phyloP scores from a whole-genome alignment of 768 basidiomycete genomes.

The Ramaria sp. region DNA sequence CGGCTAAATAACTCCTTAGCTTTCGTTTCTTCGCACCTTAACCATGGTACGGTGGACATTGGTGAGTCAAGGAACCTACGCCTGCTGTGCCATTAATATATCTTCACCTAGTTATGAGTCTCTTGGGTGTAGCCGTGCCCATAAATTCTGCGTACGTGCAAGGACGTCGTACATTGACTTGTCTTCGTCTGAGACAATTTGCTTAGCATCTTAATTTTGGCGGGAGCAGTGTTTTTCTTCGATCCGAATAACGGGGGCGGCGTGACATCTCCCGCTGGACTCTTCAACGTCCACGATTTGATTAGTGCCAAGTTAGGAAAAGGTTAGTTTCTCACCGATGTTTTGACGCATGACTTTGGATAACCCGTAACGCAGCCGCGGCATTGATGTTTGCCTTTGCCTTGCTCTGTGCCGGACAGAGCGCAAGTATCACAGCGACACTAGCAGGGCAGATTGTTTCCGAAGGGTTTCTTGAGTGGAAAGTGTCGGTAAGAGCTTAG shows the following conservation, averaged over 20 bases:
- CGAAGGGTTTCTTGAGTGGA: constrained; percentile 41
- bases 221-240: constrained; percentile 33
- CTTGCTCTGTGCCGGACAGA: constrained; percentile 35
- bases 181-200: not conserved
- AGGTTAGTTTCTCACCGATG: constrained; percentile 15
- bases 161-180: not conserved
- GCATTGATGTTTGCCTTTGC: constrained; percentile 39
- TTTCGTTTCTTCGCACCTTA: constrained; percentile 30
- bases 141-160: constrained; percentile 31
- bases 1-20: constrained; percentile 23
- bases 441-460: constrained; percentile 38
- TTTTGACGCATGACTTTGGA: not conserved
- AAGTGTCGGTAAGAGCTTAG: constrained; percentile 22
- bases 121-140: constrained; percentile 35
- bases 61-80: constrained; percentile 8
- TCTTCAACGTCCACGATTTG: constrained; percentile 32
- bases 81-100: not conserved
- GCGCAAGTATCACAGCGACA: constrained; percentile 39
- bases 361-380: constrained; percentile 16
- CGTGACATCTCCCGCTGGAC: constrained; percentile 21
- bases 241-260: constrained; percentile 9
- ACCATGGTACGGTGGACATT: constrained; percentile 37
- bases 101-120: constrained; percentile 17
- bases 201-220: constrained; percentile 28
- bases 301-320: constrained; percentile 30